phyloP scores from a whole-genome alignment of 2,329 filamentous ascomycete genomes.

The Colletotrichum coccodes region DNA sequence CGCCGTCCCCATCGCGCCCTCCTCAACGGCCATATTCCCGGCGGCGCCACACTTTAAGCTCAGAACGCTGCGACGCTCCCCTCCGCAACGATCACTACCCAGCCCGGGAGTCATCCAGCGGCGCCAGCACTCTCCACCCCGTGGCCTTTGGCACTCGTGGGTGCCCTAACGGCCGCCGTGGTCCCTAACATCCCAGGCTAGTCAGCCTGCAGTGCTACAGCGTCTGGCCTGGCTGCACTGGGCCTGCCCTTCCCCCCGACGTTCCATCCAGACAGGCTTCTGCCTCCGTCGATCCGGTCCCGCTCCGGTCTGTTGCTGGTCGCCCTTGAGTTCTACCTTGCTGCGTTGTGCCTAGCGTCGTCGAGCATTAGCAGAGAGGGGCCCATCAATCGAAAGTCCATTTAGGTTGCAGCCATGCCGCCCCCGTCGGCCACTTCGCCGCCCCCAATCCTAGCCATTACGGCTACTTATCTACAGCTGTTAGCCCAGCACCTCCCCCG shows the following conservation, averaged over 20 bases:
- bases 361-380: not conserved
- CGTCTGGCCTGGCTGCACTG: not conserved
- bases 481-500: slow-evolving; percentile 25
- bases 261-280: not conserved
- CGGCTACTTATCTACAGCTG: slow-evolving; percentile 25
- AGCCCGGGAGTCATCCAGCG: not conserved
- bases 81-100: slow-evolving; percentile 1
- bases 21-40: slow-evolving; percentile 19
- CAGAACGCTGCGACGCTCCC: slow-evolving; percentile 22
- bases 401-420: slow-evolving; percentile 23
- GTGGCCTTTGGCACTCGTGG: not conserved
- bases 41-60: slow-evolving; percentile 27
- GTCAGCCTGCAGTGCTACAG: not conserved
- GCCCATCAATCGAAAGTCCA: not conserved
- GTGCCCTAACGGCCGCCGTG: not conserved
- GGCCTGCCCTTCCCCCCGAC: not conserved
- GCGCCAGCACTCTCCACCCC: not conserved
- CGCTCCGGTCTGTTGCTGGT: not conserved
- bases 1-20: not conserved
- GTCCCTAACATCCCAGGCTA: not conserved
- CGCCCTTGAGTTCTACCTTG: not conserved
- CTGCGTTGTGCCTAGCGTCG: not conserved
- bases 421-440: slow-evolving; percentile 8
- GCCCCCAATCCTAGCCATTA: slow-evolving; percentile 29
- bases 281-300: not conserved